phyloP scores from a whole-genome alignment of 2,329 filamentous ascomycete genomes.

The Cladosporium oxysporum region DNA sequence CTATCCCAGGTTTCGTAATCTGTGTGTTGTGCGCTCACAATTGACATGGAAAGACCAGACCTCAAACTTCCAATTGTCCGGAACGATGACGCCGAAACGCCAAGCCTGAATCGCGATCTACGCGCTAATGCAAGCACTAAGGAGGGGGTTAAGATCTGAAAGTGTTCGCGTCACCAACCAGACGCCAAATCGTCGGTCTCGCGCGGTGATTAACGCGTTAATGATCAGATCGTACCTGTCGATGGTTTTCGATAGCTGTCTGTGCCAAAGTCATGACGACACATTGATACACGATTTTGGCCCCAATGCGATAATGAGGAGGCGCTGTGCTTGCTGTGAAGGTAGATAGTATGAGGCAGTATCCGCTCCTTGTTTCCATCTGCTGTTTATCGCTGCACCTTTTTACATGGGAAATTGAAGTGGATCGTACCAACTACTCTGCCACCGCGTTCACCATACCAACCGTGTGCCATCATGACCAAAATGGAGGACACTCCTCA shows the following conservation, averaged over 20 bases:
- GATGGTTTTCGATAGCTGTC: not conserved
- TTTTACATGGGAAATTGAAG: no score
- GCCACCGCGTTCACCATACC: not conserved
- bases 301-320: conserved; percentile 2
- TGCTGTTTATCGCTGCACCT: not conserved
- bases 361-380: not conserved
- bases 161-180: conserved; percentile 16
- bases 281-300: not conserved
- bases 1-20: not conserved
- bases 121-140: conserved; percentile 18
- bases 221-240: conserved; percentile 6
- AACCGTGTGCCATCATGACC: not conserved
- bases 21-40: not conserved
- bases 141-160: not conserved
- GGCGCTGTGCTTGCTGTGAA: not conserved
- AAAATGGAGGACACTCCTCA: not conserved
- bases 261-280: conserved; percentile 17
- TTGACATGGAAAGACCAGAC: not conserved
- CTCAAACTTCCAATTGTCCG: not conserved
- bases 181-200: not conserved
- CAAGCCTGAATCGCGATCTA: conserved; percentile 3
- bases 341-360: not conserved
- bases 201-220: not conserved
- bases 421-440: not conserved
- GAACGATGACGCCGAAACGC: not conserved